These are phyloP conservation scores for Podosphaera aphanis DNA, from an alignment of 2,329 filamentous ascomycete species.

Conservation along the genomic window DNA sequence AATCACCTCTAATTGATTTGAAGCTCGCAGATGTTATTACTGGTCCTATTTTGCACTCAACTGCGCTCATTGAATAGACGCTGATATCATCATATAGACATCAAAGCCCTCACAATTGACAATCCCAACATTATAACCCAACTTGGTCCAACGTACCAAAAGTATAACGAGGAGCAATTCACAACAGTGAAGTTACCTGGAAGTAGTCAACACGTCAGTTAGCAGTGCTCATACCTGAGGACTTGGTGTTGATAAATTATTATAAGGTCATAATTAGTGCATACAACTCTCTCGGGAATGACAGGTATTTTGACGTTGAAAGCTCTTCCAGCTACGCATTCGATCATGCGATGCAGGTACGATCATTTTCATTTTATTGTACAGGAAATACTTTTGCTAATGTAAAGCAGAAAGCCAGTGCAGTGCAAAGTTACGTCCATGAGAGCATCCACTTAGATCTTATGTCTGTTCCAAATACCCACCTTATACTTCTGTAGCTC, in stretches of 20 bases:
- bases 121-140: slow-evolving; percentile 43
- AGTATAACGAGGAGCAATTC: slow-evolving; percentile 93
- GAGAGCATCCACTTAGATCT: slow-evolving; percentile 58
- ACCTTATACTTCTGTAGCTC: background rate
- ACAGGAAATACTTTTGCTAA: slow-evolving; percentile 5
- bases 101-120: slow-evolving; percentile 61
- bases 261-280: slow-evolving; percentile 52
- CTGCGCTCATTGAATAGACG: background rate
- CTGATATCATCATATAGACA: slow-evolving; percentile 33
- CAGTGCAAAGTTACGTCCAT: slow-evolving; percentile 52
- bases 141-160: slow-evolving; percentile 64
- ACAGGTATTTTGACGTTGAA: slow-evolving; percentile 75
- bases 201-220: slow-evolving; percentile 47
- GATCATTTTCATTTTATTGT: slow-evolving; percentile 1
- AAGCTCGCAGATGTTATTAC: slow-evolving; percentile 74
- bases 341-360: slow-evolving; percentile 58
- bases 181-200: slow-evolving; percentile 73
- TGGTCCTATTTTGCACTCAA: slow-evolving; percentile 29
- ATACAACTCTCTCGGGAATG: slow-evolving; percentile 59
- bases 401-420: slow-evolving; percentile 48
- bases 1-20: slow-evolving; percentile 7
- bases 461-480: slow-evolving; percentile 33
- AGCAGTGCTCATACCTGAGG: background rate
- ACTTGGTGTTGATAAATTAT: slow-evolving; percentile 5
- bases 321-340: slow-evolving; percentile 73